Conservation (phyloP, 73 alveolate species). For the Paramecium primaurelia region DNA sequence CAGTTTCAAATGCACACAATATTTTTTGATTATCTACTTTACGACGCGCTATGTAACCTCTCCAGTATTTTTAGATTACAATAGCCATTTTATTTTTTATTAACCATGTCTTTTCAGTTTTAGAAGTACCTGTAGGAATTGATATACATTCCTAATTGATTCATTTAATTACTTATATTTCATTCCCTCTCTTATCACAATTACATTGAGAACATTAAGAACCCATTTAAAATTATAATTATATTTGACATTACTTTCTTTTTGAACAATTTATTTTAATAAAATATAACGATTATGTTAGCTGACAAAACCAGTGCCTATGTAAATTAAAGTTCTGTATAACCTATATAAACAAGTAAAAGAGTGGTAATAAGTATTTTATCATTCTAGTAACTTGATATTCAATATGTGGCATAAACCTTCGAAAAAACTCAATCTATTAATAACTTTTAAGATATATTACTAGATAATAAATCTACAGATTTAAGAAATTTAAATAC, state of each 20-base stretch:
- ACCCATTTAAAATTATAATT: background rate
- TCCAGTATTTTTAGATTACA: background rate
- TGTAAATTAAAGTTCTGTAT: background rate
- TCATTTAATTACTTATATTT: background rate
- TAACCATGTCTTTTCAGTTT: background rate
- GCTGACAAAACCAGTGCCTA: constrained; percentile 34
- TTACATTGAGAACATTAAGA: background rate
- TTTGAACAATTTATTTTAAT: background rate
- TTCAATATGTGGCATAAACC: background rate
- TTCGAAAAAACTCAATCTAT: constrained; percentile 10
- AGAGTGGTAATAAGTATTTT: background rate
- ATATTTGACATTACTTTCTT: background rate
- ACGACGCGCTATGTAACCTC: background rate
- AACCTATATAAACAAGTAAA: background rate
- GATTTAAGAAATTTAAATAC: background rate
- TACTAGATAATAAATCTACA: background rate
- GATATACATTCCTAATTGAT: background rate
- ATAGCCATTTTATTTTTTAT: background rate
- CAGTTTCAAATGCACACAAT: background rate
- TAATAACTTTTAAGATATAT: background rate
- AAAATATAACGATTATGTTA: background rate
- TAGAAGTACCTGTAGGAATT: background rate
- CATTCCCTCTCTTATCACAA: background rate
- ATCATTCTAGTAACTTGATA: background rate
- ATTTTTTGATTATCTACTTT: background rate